Conservation (phyloP, 2,329 filamentous ascomycete genomes). For the Madurella mycetomatis region DNA sequence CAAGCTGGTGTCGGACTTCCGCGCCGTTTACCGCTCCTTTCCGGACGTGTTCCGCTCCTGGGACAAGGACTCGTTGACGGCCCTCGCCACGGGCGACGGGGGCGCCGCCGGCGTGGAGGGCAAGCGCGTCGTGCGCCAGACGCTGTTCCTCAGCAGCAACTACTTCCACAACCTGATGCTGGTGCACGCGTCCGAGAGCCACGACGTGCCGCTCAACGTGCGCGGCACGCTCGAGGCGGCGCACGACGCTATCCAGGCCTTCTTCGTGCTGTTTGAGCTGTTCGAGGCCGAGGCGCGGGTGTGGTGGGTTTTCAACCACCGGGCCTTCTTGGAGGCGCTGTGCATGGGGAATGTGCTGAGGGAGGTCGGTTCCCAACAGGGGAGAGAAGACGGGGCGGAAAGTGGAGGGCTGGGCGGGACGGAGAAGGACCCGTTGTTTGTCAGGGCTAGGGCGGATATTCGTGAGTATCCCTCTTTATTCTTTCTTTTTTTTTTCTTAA, state of each 20-base stretch:
- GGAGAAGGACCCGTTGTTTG: constrained; percentile 52
- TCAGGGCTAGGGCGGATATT: constrained; percentile 57
- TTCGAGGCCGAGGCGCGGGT: constrained; percentile 69
- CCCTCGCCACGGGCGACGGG: constrained; percentile 43
- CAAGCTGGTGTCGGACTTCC: constrained; percentile 65
- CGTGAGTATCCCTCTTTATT: constrained; percentile 40
- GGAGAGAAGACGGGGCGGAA: constrained; percentile 22
- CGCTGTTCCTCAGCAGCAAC: constrained; percentile 73
- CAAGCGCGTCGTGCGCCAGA: constrained; percentile 67
- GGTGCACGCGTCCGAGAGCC: constrained; percentile 66
- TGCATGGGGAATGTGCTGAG: constrained; percentile 60
- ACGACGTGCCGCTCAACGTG: constrained; percentile 60
- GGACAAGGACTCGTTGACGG: constrained; percentile 55
- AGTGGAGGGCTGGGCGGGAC: constrained; percentile 45
- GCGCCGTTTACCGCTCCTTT: constrained; percentile 67
- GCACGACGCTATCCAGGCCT: constrained; percentile 67
- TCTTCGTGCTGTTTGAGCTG: constrained; percentile 67
- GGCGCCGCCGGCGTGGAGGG: too few species aligned
- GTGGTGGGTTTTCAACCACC: constrained; percentile 82
- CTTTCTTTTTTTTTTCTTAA: background rate
- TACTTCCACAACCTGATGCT: constrained; percentile 82
- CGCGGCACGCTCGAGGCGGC: constrained; percentile 69
- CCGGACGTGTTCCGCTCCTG: constrained; percentile 66
- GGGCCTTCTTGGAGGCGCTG: constrained; percentile 71
- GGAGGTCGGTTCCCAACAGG: constrained; percentile 35